Base-by-base conservation (phyloP, 2,329 filamentous ascomycete genomes). In the Nothophoma quercina region DNA sequence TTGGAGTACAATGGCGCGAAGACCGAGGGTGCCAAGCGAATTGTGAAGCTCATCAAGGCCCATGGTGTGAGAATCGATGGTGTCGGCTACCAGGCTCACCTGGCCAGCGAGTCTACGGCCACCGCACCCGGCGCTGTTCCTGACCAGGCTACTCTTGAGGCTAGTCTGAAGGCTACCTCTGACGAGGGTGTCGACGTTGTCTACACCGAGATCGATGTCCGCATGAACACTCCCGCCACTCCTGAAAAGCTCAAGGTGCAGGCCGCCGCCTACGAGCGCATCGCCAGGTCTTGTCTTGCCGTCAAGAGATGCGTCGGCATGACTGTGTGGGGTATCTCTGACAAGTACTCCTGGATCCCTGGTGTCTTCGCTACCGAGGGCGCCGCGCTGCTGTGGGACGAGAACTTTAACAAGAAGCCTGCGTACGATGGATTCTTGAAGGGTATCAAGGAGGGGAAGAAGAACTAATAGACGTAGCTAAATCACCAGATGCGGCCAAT, bases 181-280 rank as follows among this genome's bases (percentile, higher is more conserved):
- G 75, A 78, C 4, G 77, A 83, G 4, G 79, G 78, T 16, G 76
- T 85, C 15, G 83, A 88, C 54, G 81, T 87, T 16, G 83, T 81
- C 4, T 82, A 84, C 71, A 87, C 85, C 2, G 85, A 88, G 75
- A 73, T 87, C 12, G 85, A 88, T 63, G 81, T 87, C 59, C 78
- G 84, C 55, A 69, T 70, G 19, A 73, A 72, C 8, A 72, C 84
- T 1, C 83, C 84, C 0, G 66, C 79, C 3, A 79, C 73, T 2
- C 63, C 70, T 0, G 63, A 75, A 4, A 77, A 75, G 21, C 68
- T 79, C 8, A 62, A 71, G 28, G 76, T 78, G 13, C 83, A 86
- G 68, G 78, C 77, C 1, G 64, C 67, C 18, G 79, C 80, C 47
- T 85, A 79, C 53, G 75, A 68, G 32, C 67, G 64, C 33, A 70